These are phyloP conservation scores for Calonectria hawksworthii DNA, from an alignment of 2,329 filamentous ascomycete genomes.

Conservation along the genomic window DNA sequence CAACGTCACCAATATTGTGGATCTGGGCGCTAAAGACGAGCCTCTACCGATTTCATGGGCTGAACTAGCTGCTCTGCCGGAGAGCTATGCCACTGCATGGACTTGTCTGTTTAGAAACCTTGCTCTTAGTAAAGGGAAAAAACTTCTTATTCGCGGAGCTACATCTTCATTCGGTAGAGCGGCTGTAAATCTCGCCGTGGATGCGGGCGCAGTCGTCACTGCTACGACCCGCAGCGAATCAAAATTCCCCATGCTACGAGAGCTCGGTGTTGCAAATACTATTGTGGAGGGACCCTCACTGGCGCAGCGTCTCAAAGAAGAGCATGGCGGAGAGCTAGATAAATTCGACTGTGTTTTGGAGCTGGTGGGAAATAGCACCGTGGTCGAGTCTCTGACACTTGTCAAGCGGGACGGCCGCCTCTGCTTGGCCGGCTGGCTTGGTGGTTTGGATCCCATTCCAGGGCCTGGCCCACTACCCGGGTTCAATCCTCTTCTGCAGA, in stretches of 20 bases:
- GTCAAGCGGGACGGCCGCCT: not conserved
- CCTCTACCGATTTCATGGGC: slow-evolving; percentile 21
- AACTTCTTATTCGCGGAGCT: slow-evolving; percentile 6
- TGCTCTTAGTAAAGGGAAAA: not conserved
- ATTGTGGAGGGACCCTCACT: not conserved
- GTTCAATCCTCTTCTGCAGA: slow-evolving; percentile 60
- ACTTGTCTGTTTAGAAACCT: slow-evolving; percentile 29
- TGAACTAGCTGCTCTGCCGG: slow-evolving; percentile 20
- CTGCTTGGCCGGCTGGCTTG: slow-evolving; percentile 16
- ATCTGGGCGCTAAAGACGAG: not conserved
- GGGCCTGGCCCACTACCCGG: slow-evolving; percentile 1
- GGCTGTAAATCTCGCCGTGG: slow-evolving; percentile 6
- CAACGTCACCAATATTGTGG: slow-evolving; percentile 16
- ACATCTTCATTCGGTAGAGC: slow-evolving; percentile 15
- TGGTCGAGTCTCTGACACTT: slow-evolving; percentile 12
- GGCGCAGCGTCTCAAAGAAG: not conserved
- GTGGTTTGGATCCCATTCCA: slow-evolving; percentile 49
- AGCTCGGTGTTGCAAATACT: not conserved
- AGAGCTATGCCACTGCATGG: slow-evolving; percentile 28
- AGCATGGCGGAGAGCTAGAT: not conserved
- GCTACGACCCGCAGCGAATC: slow-evolving; percentile 8
- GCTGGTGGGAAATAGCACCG: slow-evolving; percentile 8
- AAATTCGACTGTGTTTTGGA: slow-evolving; percentile 17
- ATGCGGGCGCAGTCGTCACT: slow-evolving; percentile 17
- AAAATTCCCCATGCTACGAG: not conserved